Conservation (phyloP, 192 early-diverging fungal species). For the Glomus cerebriforme region DNA sequence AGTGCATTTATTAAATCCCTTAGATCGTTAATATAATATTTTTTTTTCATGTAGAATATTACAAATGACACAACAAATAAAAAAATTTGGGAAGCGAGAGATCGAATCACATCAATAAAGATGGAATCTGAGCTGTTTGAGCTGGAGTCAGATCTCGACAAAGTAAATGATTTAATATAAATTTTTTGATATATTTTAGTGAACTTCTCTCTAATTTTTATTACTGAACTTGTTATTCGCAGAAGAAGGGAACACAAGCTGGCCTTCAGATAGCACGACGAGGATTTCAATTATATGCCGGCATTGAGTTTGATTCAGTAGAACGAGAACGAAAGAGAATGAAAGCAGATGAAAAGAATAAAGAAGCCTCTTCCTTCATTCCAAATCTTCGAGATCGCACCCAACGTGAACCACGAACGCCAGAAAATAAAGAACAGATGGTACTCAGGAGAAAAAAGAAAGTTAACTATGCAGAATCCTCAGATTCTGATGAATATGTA, state of each 20-base stretch:
- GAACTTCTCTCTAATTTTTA: no score
- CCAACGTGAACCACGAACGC: no score
- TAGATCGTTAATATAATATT: not conserved
- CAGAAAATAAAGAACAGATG: not conserved
- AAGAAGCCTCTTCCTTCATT: not conserved
- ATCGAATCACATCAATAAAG: not conserved
- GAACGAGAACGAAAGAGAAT: conserved; percentile 34
- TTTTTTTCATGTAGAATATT: not conserved
- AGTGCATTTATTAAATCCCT: no score
- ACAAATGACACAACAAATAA: no score
- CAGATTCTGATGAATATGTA: not conserved
- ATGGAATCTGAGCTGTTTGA: not conserved
- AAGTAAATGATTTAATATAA: no score
- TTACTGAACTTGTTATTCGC: conserved; percentile 15
- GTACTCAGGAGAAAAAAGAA: conserved; percentile 12
- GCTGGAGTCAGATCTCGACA: not conserved
- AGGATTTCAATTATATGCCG: conserved; percentile 34
- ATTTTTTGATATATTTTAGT: no score
- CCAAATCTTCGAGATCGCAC: no score
- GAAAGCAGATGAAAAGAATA: not conserved
- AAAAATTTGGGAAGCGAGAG: not conserved
- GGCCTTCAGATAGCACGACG: conserved; percentile 31
- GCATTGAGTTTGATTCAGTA: conserved; percentile 33
- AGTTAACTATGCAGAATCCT: conserved; percentile 8
- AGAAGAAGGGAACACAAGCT: conserved; percentile 32